Conservation (phyloP, 1,284 basidiomycete species). For the Pseudozyma pruni region DNA sequence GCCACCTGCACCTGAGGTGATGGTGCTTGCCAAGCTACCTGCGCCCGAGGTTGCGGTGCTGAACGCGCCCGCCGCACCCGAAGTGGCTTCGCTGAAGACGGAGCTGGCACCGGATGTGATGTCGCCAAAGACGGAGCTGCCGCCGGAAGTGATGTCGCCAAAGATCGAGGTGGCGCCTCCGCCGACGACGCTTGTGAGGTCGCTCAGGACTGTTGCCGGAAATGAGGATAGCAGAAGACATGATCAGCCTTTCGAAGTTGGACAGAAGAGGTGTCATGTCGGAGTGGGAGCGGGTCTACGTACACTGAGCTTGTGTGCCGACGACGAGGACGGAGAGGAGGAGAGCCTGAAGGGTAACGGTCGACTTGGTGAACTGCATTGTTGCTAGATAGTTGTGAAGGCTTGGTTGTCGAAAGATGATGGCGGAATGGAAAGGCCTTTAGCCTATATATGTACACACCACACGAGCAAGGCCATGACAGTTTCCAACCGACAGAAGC, state of each 20-base stretch:
- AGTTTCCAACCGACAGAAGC: no score
- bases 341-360: slow-evolving; percentile 28
- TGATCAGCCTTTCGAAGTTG: no score
- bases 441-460: no score
- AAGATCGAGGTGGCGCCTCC: neutral
- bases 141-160: slow-evolving; percentile 5
- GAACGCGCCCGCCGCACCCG: neutral
- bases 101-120: slow-evolving; percentile 13
- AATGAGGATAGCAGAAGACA: no score
- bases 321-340: slow-evolving; percentile 32
- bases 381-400: neutral
- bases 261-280: neutral
- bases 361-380: slow-evolving; percentile 40
- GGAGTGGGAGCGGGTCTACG: slow-evolving; percentile 9
- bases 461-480: no score
- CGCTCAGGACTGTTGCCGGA: slow-evolving; percentile 19
- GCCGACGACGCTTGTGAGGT: slow-evolving; percentile 5
- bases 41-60: neutral
- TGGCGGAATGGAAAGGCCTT: neutral
- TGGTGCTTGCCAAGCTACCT: no score
- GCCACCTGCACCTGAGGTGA: neutral
- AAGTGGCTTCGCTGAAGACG: slow-evolving; percentile 7
- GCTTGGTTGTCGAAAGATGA: neutral
- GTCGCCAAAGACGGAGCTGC: slow-evolving; percentile 18
- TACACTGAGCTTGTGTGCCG: slow-evolving; percentile 33